These are phyloP conservation scores for Arthromyces matolae DNA, from an alignment of 768 basidiomycete species.

Conservation along the genomic window DNA sequence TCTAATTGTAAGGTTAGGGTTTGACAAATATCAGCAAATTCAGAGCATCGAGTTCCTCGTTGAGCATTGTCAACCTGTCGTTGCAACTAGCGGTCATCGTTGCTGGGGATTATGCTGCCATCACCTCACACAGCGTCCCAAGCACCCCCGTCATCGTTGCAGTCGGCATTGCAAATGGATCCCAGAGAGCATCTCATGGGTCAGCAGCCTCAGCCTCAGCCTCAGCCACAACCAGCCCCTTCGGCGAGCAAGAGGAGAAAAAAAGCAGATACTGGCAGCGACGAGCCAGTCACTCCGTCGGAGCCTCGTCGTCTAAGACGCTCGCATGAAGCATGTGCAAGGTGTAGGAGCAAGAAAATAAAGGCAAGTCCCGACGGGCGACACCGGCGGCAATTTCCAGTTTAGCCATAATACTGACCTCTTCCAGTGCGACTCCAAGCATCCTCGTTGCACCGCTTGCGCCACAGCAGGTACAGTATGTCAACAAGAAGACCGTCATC, in stretches of 20 bases:
- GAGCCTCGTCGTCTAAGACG: conserved; percentile 81
- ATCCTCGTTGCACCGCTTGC: conserved; percentile 83
- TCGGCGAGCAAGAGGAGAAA: conserved; percentile 46
- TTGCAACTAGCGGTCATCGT: conserved; percentile 16
- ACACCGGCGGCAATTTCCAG: conserved; percentile 86
- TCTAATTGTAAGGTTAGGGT: no score
- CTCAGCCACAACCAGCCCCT: conserved; percentile 23
- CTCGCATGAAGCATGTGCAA: conserved; percentile 88
- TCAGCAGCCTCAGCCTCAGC: conserved; percentile 35
- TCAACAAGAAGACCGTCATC: conserved; percentile 85
- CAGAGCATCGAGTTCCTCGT: conserved; percentile 29
- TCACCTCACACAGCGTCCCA: conserved; percentile 29
- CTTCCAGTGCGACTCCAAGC: conserved; percentile 83
- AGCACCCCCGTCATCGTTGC: conserved; percentile 46
- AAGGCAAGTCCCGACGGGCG: conserved; percentile 75
- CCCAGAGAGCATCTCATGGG: conserved; percentile 49
- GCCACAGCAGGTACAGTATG: conserved; percentile 74
- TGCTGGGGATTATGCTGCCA: conserved; percentile 34
- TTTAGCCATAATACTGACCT: conserved; percentile 28
- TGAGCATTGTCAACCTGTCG: no score
- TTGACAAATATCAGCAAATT: conserved; percentile 34
- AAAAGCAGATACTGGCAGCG: conserved; percentile 54
- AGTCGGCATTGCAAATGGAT: conserved; percentile 69
- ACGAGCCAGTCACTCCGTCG: conserved; percentile 51
- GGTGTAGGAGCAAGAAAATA: conserved; percentile 95